Evolutionary conservation across 495 filamentous ascomycete species (phyloP), one percentile per base, ranked within the genome.

Genomic region (Trichocladium antarcticum): DNA sequence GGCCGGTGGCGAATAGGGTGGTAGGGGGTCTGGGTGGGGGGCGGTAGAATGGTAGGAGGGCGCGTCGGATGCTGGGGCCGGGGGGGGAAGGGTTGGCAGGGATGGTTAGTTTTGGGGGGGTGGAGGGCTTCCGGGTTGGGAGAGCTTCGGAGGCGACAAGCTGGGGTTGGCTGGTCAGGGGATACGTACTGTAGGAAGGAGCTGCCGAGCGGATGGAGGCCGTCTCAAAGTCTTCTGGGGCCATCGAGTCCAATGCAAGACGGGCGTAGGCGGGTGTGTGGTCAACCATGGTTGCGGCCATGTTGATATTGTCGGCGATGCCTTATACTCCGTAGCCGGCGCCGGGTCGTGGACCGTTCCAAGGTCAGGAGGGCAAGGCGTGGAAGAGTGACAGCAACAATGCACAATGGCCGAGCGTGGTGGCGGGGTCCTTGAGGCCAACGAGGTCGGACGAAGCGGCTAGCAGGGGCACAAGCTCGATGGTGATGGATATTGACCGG

Each of bases 131-230:
- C n/a, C n/a, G 2, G 21, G 15, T 24, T 24, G 2, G 4, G 31
- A 43, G 35, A 37, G 9, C 8, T 32, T 8, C 10, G 16, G 39
- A 22, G 28, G 19, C 14, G 22, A 1, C 9, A 32, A 28, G n/a
- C n/a, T 15, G 28, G 11, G 24, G 31, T n/a, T n/a, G 20, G 24
- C 22, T 9, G 1, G 16, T 24, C 4, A 21, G 17, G 31, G 11
- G 32, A 24, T 6, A 58, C 70, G 66, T 56, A 74, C 71, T 66
- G 55, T 76, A 75, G 7, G 74, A 75, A 1, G 74, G 74, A 4
- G 72, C 71, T 3, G 71, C 70, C n/a, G 72, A 74, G 36, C 66
- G 65, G 42, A 74, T 69, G 16, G 72, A 76, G 7, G 71, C 71
- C n/a, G 73, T 74, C 52, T 75, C 73, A 36, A 72, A 72, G 54